These are phyloP conservation scores for Beauveria pseudobassiana DNA, from an alignment of 2,329 filamentous ascomycete genomes.

Conservation along the genomic window DNA sequence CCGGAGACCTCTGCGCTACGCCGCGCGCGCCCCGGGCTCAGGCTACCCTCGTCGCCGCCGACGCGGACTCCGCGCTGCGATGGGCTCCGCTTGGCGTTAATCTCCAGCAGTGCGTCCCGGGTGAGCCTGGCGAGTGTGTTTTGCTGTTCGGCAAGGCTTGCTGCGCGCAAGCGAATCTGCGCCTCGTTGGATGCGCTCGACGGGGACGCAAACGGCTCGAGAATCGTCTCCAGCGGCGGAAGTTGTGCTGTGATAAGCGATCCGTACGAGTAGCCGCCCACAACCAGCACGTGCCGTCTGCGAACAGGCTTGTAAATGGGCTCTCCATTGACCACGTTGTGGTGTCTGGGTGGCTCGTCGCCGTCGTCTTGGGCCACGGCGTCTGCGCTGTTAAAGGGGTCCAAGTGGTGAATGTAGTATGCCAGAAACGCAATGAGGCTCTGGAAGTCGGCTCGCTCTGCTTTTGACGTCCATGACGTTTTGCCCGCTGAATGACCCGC, in stretches of 20 bases:
- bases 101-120: slow-evolving; percentile 24
- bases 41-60: slow-evolving; percentile 40
- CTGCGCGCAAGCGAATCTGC: slow-evolving; percentile 64
- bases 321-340: neutral
- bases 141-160: slow-evolving; percentile 58
- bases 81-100: slow-evolving; percentile 18
- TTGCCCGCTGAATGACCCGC: slow-evolving; percentile 65
- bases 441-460: slow-evolving; percentile 75
- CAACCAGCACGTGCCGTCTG: slow-evolving; percentile 38
- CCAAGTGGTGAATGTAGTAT: slow-evolving; percentile 60
- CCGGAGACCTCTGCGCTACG: slow-evolving; percentile 24
- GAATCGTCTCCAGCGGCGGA: slow-evolving; percentile 53
- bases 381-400: slow-evolving; percentile 25
- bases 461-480: slow-evolving; percentile 80
- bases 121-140: slow-evolving; percentile 37
- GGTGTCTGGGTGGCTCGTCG: neutral
- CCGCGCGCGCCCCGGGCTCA: slow-evolving; percentile 27
- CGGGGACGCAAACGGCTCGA: slow-evolving; percentile 50
- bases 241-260: slow-evolving; percentile 71
- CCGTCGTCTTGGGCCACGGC: neutral
- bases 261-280: slow-evolving; percentile 87
- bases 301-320: neutral
- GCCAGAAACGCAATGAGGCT: slow-evolving; percentile 75
- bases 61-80: slow-evolving; percentile 34
- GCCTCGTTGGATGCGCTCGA: slow-evolving; percentile 49